phyloP scores from a whole-genome alignment of 345 rosid species.

The Camelina neglecta region DNA sequence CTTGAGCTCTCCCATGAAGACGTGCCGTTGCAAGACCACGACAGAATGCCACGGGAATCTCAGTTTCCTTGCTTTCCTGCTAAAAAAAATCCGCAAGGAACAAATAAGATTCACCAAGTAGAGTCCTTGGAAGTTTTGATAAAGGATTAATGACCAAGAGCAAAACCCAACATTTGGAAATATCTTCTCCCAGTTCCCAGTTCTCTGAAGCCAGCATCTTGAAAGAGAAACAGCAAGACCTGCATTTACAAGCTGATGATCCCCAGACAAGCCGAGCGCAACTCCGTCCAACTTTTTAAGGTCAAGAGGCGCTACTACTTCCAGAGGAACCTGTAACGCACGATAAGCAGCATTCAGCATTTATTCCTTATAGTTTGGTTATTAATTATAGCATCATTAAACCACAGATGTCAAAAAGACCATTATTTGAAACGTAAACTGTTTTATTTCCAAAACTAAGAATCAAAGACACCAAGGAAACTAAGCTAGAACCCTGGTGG shows the following conservation, averaged over 20 bases:
- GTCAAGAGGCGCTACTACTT: constrained; percentile 68
- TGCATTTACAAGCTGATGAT: constrained; percentile 82
- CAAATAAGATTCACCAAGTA: constrained; percentile 15
- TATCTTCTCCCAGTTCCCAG: constrained; percentile 67
- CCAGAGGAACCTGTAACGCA: constrained; percentile 66
- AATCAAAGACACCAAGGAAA: constrained; percentile 12
- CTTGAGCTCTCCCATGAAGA: constrained; percentile 84
- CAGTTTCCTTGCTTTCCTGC: constrained; percentile 51
- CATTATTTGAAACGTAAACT: background rate
- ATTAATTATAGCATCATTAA: constrained; percentile 1
- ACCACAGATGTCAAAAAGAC: constrained; percentile 2
- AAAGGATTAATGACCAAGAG: constrained; percentile 22
- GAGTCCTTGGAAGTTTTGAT: constrained; percentile 10
- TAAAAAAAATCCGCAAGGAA: background rate
- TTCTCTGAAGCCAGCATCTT: constrained; percentile 81
- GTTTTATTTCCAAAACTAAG: constrained; percentile 3
- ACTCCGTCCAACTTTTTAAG: constrained; percentile 53
- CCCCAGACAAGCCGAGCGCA: constrained; percentile 76
- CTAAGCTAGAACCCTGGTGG: background rate
- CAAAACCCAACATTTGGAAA: constrained; percentile 53
- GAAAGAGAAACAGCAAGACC: constrained; percentile 91
- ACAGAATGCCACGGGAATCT: constrained; percentile 62
- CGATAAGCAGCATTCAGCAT: constrained; percentile 29
- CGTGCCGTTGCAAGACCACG: constrained; percentile 86
- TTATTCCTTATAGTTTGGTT: constrained; percentile 7